Evolutionary conservation across 345 rosid genomes (phyloP).

Genomic region (Laguncularia racemosa): DNA sequence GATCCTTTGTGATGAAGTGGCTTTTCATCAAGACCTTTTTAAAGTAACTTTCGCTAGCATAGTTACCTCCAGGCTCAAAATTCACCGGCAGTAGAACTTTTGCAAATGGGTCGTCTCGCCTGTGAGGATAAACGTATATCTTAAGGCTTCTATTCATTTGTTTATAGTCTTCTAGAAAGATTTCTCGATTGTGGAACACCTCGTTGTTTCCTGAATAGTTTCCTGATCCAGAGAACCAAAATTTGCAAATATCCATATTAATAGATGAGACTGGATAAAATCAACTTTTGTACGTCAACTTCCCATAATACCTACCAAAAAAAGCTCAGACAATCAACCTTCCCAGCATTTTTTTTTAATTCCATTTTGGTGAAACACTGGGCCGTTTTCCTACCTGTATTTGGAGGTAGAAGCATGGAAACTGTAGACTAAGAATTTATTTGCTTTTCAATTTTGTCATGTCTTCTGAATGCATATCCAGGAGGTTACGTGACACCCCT

Average conservation of each 20-base stretch:
- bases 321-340: too few relatives aligned
- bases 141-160: slow-evolving; percentile 50
- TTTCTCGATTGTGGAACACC: slow-evolving; percentile 37
- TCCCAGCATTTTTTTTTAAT: too few relatives aligned
- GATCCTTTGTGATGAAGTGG: slow-evolving; percentile 43
- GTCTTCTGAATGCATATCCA: too few relatives aligned
- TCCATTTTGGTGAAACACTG: too few relatives aligned
- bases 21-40: slow-evolving; percentile 43
- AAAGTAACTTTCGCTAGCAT: slow-evolving; percentile 56
- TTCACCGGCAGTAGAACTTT: slow-evolving; percentile 37
- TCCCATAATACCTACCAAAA: not conserved
- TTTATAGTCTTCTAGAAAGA: slow-evolving; percentile 41
- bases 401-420: too few relatives aligned
- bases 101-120: slow-evolving; percentile 31
- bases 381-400: slow-evolving; percentile 5
- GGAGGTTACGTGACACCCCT: too few relatives aligned
- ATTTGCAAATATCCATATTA: slow-evolving; percentile 11
- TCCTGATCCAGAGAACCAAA: slow-evolving; percentile 38
- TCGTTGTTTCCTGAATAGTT: slow-evolving; percentile 21
- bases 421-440: too few relatives aligned
- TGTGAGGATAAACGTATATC: slow-evolving; percentile 55
- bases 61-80: slow-evolving; percentile 41
- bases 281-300: not conserved
- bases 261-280: not conserved
- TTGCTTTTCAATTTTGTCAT: too few relatives aligned